These are phyloP conservation scores for Cercospora beticola DNA, from an alignment of 2,329 filamentous ascomycete genomes.

Conservation along the genomic window DNA sequence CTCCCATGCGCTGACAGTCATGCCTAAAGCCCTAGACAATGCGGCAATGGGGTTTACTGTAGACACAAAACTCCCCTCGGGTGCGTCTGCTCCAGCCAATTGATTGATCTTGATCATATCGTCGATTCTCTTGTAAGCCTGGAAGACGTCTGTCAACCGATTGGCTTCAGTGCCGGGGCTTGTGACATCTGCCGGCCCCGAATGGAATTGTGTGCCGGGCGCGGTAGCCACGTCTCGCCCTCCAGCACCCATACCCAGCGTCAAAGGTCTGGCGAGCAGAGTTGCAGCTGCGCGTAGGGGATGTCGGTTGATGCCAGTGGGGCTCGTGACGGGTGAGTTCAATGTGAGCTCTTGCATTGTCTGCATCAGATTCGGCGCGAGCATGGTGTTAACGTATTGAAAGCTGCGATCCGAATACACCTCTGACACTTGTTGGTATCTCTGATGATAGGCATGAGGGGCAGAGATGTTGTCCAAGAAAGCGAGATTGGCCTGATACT, in stretches of 20 bases:
- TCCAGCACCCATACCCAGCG: conserved; percentile 13
- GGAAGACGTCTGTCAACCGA: conserved; percentile 43
- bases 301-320: conserved; percentile 17
- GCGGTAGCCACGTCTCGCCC: conserved; percentile 5
- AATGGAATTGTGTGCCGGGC: conserved; percentile 9
- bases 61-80: conserved; percentile 13
- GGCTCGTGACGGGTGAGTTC: conserved; percentile 23
- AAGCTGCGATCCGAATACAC: conserved; percentile 28
- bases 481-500: conserved; percentile 50
- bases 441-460: conserved; percentile 26
- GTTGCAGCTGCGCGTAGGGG: conserved; percentile 18
- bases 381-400: conserved; percentile 33
- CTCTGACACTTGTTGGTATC: conserved; percentile 36
- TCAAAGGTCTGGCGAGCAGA: conserved; percentile 22
- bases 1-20: conserved; percentile 83
- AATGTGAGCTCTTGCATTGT: conserved; percentile 34
- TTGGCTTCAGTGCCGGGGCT: conserved; percentile 15
- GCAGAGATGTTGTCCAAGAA: conserved; percentile 48
- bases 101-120: conserved; percentile 56
- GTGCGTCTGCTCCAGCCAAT: conserved; percentile 36
- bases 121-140: conserved; percentile 57
- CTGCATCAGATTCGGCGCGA: conserved; percentile 33
- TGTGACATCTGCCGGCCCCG: conserved; percentile 7
- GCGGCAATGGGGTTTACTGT: conserved; percentile 28
- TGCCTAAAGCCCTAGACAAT: conserved; percentile 60